Percentiles rank a stretch among this genome's conserved stretches.
Conservation (phyloP, 2,329 filamentous ascomycete species). For the Rhynchosporium agropyri region DNA sequence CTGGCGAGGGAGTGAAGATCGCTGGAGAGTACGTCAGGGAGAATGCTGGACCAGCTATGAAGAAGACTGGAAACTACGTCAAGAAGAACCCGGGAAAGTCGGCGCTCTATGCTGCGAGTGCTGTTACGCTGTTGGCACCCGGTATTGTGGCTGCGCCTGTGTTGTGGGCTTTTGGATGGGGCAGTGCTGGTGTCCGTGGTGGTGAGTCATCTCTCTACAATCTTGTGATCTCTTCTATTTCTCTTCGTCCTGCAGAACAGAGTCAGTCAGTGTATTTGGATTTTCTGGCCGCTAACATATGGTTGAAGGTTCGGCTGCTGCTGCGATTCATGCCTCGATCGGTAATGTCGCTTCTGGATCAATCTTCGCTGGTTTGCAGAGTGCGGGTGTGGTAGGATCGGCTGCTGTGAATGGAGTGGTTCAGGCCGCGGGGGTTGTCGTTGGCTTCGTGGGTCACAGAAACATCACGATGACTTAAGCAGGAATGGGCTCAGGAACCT, state of each 20-base stretch:
- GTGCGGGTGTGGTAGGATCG: conserved; percentile 19
- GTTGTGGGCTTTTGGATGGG: conserved; percentile 14
- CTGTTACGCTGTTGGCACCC: background rate
- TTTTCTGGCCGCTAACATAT: background rate
- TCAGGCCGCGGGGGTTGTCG: background rate
- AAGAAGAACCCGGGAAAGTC: conserved; percentile 1
- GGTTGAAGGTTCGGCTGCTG: conserved; percentile 12
- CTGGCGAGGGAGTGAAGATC: no score
- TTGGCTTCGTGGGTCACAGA: background rate
- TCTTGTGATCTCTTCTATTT: background rate
- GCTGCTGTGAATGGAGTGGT: conserved; percentile 17
- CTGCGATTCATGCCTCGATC: background rate
- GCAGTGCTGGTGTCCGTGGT: background rate
- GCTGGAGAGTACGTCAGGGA: background rate
- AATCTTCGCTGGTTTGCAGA: conserved; percentile 18
- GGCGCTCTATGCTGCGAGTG: background rate
- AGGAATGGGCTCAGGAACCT: no score
- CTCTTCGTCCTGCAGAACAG: background rate
- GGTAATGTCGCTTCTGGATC: conserved; percentile 20
- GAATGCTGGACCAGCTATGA: background rate
- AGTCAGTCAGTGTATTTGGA: background rate
- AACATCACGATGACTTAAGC: no score
- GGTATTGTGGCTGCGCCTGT: background rate
- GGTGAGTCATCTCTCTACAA: conserved; percentile 2
- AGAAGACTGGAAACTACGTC: background rate